A percentile compares a stretch with the other conserved stretches of the same genome.
Evolutionary conservation across 1,139 yeast genomes (phyloP).

Genomic region (Pichia cactophila): DNA sequence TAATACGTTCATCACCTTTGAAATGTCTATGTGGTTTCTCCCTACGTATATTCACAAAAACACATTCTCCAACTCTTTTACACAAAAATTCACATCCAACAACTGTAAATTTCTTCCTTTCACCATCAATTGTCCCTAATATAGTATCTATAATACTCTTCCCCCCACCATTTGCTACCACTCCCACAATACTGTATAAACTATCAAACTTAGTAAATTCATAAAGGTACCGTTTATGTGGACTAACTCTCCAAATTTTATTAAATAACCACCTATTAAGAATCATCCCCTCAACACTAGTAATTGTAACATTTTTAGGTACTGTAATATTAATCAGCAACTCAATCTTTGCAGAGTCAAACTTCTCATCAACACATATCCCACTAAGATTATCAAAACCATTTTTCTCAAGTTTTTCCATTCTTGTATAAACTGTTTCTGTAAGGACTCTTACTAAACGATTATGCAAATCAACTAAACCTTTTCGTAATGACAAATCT

Average conservation of each 20-base stretch:
- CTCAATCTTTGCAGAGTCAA: background rate
- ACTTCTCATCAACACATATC: background rate
- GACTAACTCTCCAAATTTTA: slow-evolving; percentile 8
- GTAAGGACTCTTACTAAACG: slow-evolving; percentile 1
- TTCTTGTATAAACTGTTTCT: background rate
- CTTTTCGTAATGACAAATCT: background rate
- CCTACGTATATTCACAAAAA: background rate
- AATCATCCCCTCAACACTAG: slow-evolving; percentile 3
- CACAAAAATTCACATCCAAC: slow-evolving; percentile 2
- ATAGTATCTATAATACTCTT: background rate
- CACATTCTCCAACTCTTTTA: background rate
- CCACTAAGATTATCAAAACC: background rate
- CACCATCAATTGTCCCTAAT: background rate
- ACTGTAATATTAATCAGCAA: background rate
- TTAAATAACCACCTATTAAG: slow-evolving; percentile 8
- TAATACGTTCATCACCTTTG: background rate
- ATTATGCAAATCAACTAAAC: slow-evolving; percentile 6
- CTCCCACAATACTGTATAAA: background rate
- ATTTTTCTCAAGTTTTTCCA: background rate
- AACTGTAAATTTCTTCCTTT: background rate
- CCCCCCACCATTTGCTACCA: background rate
- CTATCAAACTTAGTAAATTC: slow-evolving; percentile 7
- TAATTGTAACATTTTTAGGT: background rate
- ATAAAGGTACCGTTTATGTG: slow-evolving; percentile 3
- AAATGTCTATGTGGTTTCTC: slow-evolving; percentile 2